These are phyloP conservation scores for Penicillium chermesinum DNA, from an alignment of 495 filamentous ascomycete species.

Conservation along the genomic window DNA sequence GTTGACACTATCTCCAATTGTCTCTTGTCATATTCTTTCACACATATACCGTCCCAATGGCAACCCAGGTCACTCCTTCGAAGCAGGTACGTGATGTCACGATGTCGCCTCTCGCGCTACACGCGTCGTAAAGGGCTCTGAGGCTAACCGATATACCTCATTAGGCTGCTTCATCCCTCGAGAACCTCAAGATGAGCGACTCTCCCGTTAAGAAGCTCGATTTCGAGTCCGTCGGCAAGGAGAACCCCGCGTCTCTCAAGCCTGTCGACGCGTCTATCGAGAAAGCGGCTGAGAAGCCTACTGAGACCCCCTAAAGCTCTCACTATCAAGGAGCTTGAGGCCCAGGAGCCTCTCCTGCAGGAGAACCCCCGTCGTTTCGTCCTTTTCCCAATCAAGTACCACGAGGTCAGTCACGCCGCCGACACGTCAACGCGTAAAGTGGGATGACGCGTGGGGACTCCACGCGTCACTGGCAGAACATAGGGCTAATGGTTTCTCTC, in stretches of 20 bases:
- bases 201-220: constrained; percentile 86
- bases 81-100: constrained; percentile 68
- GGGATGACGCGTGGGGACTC: constrained; percentile 21
- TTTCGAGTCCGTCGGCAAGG: constrained; percentile 69
- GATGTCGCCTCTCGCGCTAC: constrained; percentile 28
- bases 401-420: constrained; percentile 73
- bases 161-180: constrained; percentile 78
- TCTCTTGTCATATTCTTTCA: constrained; percentile 6
- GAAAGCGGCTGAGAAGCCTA: constrained; percentile 48
- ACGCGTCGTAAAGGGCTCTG: constrained; percentile 28
- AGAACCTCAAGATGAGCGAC: constrained; percentile 84
- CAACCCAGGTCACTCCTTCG: constrained; percentile 72
- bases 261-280: constrained; percentile 43
- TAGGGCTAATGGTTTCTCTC: constrained; percentile 11
- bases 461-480: constrained; percentile 13
- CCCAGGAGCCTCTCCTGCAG: constrained; percentile 83
- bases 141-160: constrained; percentile 21
- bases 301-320: constrained; percentile 46
- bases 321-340: constrained; percentile 64
- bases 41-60: constrained; percentile 48
- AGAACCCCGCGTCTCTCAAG: constrained; percentile 61
- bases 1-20: constrained; percentile 18
- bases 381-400: constrained; percentile 98
- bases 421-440: constrained; percentile 69
- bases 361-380: constrained; percentile 98